Evolutionary conservation across 106 monocot genomes (phyloP), one percentile per base, ranked within the genome.

Genomic region (Allium sativum): DNA sequence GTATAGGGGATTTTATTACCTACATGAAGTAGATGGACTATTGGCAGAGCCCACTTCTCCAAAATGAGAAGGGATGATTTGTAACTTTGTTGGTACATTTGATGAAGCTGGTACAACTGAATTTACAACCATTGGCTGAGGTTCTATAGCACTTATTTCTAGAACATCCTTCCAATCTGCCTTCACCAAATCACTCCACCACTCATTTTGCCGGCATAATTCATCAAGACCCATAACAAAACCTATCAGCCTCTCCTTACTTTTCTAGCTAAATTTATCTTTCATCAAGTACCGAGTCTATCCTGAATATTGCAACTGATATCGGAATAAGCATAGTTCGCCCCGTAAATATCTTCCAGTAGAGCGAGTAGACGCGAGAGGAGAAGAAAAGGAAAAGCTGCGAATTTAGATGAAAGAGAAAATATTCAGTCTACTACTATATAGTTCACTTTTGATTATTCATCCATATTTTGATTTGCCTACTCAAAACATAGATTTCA

Each of bases 111-210:
- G 63, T 21, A 59, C 55, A 62, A 59, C 53, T 50, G 80, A 48
- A 46, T 59, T 67, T 4, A 68, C 21, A 53, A 40, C 73, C 81
- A 76, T 56, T 12, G 56, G 60, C 47, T 76, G 76, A 68, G 59
- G 50, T 44, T 77, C 81, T 53, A 19, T 47, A 55, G 43, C 40
- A 75, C 18, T 31, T 67, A 74, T 19, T 16, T 82, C 74, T 18
- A 74, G 21, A 67, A 82, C 53, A n/a, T 78, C 74, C 53, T 68
- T 76, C 81, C 72, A 76, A 4, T 64, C 64, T 0, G 47, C 64
- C 31, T 60, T 75, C 62, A n/a, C 65, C 10, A 70, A 61, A 9
- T 70, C 44, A 51, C 61, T 58, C 69, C 76, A 78, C 74, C 77
- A 78, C 10, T 82, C 77, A 54, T 70, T 65, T 82, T 73, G 66